Percentiles rank a stretch among this genome's conserved stretches.
Conservation (phyloP, 2,329 filamentous ascomycete genomes). For the Biscogniauxia mediterranea region DNA sequence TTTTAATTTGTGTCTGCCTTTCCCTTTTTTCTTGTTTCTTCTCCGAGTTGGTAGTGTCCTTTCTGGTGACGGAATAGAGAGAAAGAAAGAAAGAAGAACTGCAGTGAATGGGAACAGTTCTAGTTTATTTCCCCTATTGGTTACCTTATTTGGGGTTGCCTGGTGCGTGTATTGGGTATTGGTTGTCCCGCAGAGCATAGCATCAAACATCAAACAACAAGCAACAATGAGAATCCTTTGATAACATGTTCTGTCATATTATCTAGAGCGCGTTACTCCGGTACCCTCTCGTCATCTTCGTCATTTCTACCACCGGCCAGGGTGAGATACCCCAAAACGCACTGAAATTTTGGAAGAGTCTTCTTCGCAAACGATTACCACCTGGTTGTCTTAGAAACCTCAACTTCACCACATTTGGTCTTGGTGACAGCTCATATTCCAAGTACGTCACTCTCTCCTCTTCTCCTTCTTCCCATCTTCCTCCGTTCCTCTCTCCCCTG, state of each 20-base stretch:
- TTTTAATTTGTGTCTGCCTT: not conserved
- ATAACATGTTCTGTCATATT: constrained; percentile 13
- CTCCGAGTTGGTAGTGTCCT: not conserved
- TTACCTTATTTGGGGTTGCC: not conserved
- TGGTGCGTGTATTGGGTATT: not conserved
- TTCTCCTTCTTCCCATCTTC: not conserved
- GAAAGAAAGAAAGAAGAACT: not conserved
- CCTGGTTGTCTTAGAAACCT: constrained; percentile 66
- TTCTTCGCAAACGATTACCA: constrained; percentile 76
- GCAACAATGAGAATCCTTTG: constrained; percentile 6
- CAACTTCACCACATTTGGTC: constrained; percentile 80
- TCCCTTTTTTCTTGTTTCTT: not conserved
- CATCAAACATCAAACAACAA: not conserved
- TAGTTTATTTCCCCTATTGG: not conserved
- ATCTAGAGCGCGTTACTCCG: constrained; percentile 49
- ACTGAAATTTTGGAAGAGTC: constrained; percentile 76
- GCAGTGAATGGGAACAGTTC: not conserved
- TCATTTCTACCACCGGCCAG: constrained; percentile 90
- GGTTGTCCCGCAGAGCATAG: not conserved
- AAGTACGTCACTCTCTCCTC: constrained; percentile 56
- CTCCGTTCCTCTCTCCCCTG: not conserved
- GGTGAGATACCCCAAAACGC: constrained; percentile 89
- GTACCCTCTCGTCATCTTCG: constrained; percentile 67
- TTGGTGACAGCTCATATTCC: constrained; percentile 92
- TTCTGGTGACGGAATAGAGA: not conserved